Evolutionary conservation across 208 protist genomes (phyloP).

Genomic region (Leishmania amazonensis): DNA sequence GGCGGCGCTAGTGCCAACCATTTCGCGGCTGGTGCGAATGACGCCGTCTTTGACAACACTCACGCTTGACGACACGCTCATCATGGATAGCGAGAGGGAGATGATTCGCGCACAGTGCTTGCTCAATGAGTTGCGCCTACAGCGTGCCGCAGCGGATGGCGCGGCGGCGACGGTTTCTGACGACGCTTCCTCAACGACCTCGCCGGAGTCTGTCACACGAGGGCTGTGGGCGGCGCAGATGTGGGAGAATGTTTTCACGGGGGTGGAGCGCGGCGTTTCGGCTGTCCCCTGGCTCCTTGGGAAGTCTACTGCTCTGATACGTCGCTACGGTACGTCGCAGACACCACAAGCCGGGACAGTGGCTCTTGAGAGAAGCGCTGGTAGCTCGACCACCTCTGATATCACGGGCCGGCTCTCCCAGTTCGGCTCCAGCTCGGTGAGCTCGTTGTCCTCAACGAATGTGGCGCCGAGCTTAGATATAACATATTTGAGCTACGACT

Average conservation of each 20-base stretch:
- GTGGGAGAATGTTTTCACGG: not conserved
- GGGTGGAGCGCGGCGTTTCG: conserved; percentile 19
- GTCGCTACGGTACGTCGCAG: not conserved
- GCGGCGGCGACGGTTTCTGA: not conserved
- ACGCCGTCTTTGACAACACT: conserved; percentile 46
- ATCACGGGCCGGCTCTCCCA: not conserved
- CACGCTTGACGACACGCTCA: conserved; percentile 34
- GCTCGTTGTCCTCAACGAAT: not conserved
- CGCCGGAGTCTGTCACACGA: not conserved
- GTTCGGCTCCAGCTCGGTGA: not conserved
- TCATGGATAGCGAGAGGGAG: conserved; percentile 29
- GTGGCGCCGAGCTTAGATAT: not conserved
- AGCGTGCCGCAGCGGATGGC: not conserved
- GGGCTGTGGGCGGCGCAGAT: conserved; percentile 13
- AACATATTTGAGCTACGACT: conserved; percentile 8
- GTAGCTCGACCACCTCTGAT: not conserved
- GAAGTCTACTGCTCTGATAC: conserved; percentile 17
- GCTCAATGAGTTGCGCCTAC: conserved; percentile 32
- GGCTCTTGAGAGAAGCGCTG: not conserved
- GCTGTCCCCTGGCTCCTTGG: conserved; percentile 28
- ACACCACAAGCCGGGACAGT: not conserved
- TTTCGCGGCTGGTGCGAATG: conserved; percentile 41
- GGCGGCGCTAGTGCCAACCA: conserved; percentile 37
- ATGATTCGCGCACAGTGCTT: conserved; percentile 36
- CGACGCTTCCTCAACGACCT: not conserved